Percentiles rank a stretch among this genome's conserved stretches.
phyloP scores from a whole-genome alignment of 805 yeast genomes.

The Wickerhamomyces bisporus region DNA sequence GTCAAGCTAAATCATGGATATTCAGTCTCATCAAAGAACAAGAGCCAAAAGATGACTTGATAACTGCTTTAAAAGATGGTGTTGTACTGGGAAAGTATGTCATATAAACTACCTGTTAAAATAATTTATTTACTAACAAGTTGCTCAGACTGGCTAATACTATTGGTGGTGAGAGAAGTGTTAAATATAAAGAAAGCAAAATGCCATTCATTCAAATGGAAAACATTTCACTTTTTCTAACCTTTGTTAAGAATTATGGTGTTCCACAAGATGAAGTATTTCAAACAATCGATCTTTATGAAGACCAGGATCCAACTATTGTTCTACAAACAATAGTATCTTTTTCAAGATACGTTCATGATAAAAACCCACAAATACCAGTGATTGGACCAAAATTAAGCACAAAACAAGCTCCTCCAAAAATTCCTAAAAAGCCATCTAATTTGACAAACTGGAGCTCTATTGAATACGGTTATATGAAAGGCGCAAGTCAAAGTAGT shows the following conservation, averaged over 20 bases:
- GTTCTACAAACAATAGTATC: conserved; percentile 72
- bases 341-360: conserved; percentile 63
- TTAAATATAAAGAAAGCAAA: conserved; percentile 51
- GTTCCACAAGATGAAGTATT: conserved; percentile 79
- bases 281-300: conserved; percentile 73
- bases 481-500: conserved; percentile 48
- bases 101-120: too few relatives aligned
- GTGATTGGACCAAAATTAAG: conserved; percentile 57
- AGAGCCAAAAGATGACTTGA: conserved; percentile 37
- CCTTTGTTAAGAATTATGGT: conserved; percentile 56
- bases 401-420: conserved; percentile 42
- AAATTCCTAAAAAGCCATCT: conserved; percentile 50
- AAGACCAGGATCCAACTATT: conserved; percentile 69
- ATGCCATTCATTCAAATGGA: conserved; percentile 87
- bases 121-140: too few relatives aligned
- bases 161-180: conserved; percentile 30
- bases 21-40: conserved; percentile 30
- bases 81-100: conserved; percentile 42
- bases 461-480: conserved; percentile 53
- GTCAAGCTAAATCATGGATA: conserved; percentile 53
- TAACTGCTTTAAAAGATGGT: conserved; percentile 60
- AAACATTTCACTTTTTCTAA: conserved; percentile 67
- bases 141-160: conserved; percentile 40
- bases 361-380: conserved; percentile 43
- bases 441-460: conserved; percentile 50